Evolutionary conservation across 2,329 filamentous ascomycete genomes (phyloP).

Genomic region (Penicillium frequentans): DNA sequence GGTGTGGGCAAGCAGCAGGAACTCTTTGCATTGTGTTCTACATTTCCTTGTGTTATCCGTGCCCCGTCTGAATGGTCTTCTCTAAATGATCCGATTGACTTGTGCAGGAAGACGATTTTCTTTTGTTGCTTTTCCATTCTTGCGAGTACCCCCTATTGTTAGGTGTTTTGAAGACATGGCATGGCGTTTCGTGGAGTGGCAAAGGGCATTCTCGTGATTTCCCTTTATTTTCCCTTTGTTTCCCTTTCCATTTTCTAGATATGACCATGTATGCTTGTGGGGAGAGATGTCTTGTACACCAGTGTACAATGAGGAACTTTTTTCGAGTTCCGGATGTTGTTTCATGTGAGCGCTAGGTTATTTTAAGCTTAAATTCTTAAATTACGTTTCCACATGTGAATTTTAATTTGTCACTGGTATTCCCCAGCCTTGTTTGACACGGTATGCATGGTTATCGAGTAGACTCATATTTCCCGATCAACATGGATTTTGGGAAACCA

Average conservation of each 20-base stretch:
- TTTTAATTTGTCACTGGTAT: neutral
- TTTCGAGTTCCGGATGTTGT: neutral
- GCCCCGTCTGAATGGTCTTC: neutral
- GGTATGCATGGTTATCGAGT: neutral
- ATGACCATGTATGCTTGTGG: neutral
- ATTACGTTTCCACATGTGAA: neutral
- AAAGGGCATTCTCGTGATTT: slow-evolving; percentile 10
- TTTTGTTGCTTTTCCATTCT: slow-evolving; percentile 2
- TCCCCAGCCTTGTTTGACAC: neutral
- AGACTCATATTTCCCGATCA: too few species aligned
- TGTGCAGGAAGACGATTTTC: neutral
- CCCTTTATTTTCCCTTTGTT: neutral
- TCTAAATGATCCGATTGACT: neutral
- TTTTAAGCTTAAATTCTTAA: neutral
- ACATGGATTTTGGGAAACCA: too few species aligned
- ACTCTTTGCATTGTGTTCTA: neutral
- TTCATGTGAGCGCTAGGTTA: neutral
- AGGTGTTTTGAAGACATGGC: slow-evolving; percentile 19
- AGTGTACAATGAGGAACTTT: neutral
- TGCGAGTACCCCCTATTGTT: slow-evolving; percentile 25
- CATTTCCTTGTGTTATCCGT: neutral
- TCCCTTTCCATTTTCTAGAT: neutral
- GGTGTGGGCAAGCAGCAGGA: neutral
- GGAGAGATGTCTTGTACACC: neutral
- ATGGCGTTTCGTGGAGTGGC: slow-evolving; percentile 21